A percentile compares a stretch with the other conserved stretches of the same genome.
Evolutionary conservation across 2,329 filamentous ascomycete species (phyloP).

Genomic region (Fusarium acutatum): DNA sequence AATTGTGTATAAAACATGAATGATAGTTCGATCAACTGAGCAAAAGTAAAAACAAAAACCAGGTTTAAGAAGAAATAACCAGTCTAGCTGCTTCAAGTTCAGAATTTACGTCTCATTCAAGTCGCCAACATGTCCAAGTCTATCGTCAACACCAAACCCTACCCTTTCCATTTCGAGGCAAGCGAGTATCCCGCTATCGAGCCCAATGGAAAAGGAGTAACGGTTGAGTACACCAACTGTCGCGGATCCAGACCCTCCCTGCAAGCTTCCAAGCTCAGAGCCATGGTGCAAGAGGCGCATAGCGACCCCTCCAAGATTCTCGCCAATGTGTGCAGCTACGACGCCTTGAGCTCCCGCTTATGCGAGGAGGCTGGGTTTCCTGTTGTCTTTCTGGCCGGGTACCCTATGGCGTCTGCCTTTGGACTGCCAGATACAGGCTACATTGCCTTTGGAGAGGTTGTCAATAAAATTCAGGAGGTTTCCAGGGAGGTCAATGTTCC

Average conservation of each 20-base stretch:
- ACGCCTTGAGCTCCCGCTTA: constrained; percentile 53
- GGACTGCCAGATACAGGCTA: constrained; percentile 59
- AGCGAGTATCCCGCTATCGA: constrained; percentile 3
- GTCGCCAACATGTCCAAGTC: constrained; percentile 21
- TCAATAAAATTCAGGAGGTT: constrained; percentile 54
- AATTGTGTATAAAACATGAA: neutral
- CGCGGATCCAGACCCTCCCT: constrained; percentile 49
- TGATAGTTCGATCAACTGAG: neutral
- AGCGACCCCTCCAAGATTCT: constrained; percentile 54
- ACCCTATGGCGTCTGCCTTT: constrained; percentile 50
- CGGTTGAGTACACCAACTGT: constrained; percentile 37
- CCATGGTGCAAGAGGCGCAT: constrained; percentile 52
- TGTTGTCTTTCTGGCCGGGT: constrained; percentile 53
- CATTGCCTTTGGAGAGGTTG: constrained; percentile 58
- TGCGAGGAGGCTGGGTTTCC: constrained; percentile 57
- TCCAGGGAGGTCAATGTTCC: constrained; percentile 50
- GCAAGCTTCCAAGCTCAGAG: constrained; percentile 49
- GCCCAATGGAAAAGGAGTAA: constrained; percentile 1
- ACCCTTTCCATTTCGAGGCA: constrained; percentile 16
- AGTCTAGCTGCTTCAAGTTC: neutral
- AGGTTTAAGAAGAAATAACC: neutral
- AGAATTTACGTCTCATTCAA: neutral
- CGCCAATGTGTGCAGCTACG: constrained; percentile 54
- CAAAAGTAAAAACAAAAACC: neutral
- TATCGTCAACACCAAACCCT: constrained; percentile 6